A percentile compares a stretch with the other conserved stretches of the same genome.
phyloP scores from a whole-genome alignment of 768 basidiomycete genomes.

The Hygrocybe punicea region DNA sequence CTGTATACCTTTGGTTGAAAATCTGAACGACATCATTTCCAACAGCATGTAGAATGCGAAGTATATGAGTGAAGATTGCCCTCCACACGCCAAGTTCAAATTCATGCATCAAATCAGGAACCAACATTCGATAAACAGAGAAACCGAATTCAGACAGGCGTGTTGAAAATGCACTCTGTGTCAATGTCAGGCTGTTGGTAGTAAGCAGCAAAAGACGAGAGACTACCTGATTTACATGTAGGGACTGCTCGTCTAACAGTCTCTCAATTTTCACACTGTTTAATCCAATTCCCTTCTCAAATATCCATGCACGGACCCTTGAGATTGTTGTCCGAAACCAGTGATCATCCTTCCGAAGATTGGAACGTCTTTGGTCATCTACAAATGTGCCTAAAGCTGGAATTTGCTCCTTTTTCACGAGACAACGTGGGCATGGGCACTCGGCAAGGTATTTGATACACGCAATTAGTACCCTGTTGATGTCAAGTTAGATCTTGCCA shows the following conservation, averaged over 20 bases:
- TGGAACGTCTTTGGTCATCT: neutral
- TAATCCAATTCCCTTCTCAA: neutral
- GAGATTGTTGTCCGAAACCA: neutral
- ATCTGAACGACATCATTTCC: constrained; percentile 8
- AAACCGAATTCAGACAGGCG: constrained; percentile 10
- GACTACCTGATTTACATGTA: constrained; percentile 8
- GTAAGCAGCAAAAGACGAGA: neutral
- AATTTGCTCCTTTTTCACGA: constrained; percentile 5
- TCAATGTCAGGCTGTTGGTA: neutral
- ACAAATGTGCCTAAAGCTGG: neutral
- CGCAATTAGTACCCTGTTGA: constrained; percentile 18
- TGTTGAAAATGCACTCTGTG: constrained; percentile 26
- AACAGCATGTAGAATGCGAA: constrained; percentile 20
- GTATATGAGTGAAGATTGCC: constrained; percentile 22
- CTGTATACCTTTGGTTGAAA: constrained; percentile 18
- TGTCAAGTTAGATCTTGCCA: neutral
- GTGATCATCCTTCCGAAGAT: neutral
- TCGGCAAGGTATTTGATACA: constrained; percentile 18
- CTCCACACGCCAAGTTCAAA: constrained; percentile 30
- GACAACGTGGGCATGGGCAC: constrained; percentile 24
- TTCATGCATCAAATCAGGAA: constrained; percentile 27
- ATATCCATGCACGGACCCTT: constrained; percentile 3
- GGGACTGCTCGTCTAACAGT: constrained; percentile 1
- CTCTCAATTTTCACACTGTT: constrained; percentile 6
- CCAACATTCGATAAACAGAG: constrained; percentile 18